Conservation (phyloP, 306 rosid species). For the Elaeagnus macrophylla region DNA sequence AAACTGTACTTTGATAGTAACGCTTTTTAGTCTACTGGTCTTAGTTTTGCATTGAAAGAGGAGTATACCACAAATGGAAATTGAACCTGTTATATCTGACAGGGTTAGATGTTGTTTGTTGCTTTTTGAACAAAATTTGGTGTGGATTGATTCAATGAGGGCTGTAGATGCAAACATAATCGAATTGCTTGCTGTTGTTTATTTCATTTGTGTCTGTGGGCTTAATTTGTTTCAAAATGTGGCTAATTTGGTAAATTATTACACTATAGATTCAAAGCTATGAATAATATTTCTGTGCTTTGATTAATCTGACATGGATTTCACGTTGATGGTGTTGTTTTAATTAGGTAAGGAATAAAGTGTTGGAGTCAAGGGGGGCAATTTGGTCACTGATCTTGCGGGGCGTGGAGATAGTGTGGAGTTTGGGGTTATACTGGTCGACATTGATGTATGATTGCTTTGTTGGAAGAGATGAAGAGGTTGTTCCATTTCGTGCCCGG, state of each 20-base stretch:
- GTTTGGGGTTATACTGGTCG: conserved; percentile 85
- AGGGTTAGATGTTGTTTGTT: too few relatives aligned
- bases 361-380: conserved; percentile 84
- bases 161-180: too few relatives aligned
- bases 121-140: too few relatives aligned
- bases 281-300: background rate
- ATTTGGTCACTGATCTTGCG: conserved; percentile 57
- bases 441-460: conserved; percentile 68
- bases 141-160: too few relatives aligned
- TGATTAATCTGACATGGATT: background rate
- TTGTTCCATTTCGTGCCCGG: conserved; percentile 90
- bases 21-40: background rate
- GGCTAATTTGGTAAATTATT: too few relatives aligned
- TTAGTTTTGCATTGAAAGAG: too few relatives aligned
- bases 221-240: too few relatives aligned
- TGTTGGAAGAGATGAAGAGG: conserved; percentile 97
- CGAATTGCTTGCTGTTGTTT: too few relatives aligned
- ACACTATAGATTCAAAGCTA: background rate
- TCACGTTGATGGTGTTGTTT: conserved; percentile 16
- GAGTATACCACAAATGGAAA: too few relatives aligned
- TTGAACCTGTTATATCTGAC: too few relatives aligned
- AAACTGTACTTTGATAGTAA: background rate
- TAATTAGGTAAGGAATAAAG: conserved; percentile 70
- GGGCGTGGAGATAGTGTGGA: conserved; percentile 94
- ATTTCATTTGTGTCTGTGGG: too few relatives aligned